Conservation (phyloP, 2,329 filamentous ascomycete genomes). For the Aspergillus hortae region DNA sequence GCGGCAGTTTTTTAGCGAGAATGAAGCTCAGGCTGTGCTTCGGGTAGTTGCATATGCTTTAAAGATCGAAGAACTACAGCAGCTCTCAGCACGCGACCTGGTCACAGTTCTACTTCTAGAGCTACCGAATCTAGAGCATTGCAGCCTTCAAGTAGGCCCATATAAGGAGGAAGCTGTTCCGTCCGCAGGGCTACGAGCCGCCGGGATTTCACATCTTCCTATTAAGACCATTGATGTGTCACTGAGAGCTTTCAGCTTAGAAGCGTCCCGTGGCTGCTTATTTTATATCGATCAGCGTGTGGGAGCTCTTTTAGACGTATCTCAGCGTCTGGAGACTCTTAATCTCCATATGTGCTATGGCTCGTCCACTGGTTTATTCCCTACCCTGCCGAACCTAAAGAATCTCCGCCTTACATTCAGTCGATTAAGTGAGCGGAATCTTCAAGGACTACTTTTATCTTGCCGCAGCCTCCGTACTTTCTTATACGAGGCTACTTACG, state of each 20-base stretch:
- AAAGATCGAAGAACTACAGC: not conserved
- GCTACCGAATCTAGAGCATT: constrained; percentile 8
- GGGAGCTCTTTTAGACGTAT: not conserved
- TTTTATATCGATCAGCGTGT: not conserved
- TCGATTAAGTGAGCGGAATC: too few species aligned
- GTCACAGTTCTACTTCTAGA: constrained; percentile 4
- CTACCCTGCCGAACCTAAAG: constrained; percentile 5
- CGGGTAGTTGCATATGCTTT: not conserved
- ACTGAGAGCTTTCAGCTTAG: too few species aligned
- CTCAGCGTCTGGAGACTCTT: constrained; percentile 3
- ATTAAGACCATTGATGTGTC: not conserved
- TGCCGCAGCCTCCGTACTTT: too few species aligned
- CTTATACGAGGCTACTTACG: too few species aligned
- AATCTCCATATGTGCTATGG: constrained; percentile 7
- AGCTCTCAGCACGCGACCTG: constrained; percentile 2
- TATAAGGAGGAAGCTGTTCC: not conserved
- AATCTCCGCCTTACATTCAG: not conserved
- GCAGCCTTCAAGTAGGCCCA: constrained; percentile 4
- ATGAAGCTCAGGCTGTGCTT: not conserved
- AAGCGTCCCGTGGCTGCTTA: not conserved
- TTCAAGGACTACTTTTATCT: too few species aligned
- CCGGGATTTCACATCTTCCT: not conserved
- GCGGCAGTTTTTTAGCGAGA: not conserved
- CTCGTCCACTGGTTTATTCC: not conserved
- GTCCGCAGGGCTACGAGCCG: not conserved